phyloP scores from a whole-genome alignment of 2,329 filamentous ascomycete genomes.

The Neofusicoccum sp. region DNA sequence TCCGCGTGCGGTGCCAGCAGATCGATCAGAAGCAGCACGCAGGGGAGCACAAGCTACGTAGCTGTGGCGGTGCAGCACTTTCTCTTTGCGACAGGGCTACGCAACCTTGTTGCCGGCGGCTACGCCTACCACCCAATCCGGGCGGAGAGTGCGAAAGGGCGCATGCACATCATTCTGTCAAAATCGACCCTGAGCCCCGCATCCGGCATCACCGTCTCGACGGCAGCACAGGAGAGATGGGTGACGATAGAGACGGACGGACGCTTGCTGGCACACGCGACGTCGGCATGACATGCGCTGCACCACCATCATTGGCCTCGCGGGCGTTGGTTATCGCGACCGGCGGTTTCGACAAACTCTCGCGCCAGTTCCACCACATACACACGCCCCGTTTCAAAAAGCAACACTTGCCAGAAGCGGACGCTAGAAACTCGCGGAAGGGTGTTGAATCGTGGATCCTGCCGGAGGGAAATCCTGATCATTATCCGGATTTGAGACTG shows the following conservation, averaged over 20 bases:
- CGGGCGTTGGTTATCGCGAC: background rate
- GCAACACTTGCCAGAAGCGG: background rate
- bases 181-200: background rate
- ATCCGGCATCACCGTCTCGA: background rate
- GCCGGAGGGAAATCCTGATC: background rate
- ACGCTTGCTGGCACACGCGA: background rate
- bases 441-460: background rate
- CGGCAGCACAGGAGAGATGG: no score
- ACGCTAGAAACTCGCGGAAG: background rate
- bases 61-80: background rate
- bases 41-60: no score
- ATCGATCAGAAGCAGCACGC: background rate
- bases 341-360: background rate
- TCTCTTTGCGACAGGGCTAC: background rate
- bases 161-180: background rate
- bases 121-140: no score
- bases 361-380: background rate
- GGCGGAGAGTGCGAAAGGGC: background rate
- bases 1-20: background rate
- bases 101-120: background rate
- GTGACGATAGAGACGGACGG: no score
- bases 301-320: background rate
- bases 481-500: background rate
- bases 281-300: background rate
- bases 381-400: background rate